A percentile compares a stretch with the other conserved stretches of the same genome.
Evolutionary conservation across 1,139 yeast genomes (phyloP).

Genomic region (Maudiozyma humilis): DNA sequence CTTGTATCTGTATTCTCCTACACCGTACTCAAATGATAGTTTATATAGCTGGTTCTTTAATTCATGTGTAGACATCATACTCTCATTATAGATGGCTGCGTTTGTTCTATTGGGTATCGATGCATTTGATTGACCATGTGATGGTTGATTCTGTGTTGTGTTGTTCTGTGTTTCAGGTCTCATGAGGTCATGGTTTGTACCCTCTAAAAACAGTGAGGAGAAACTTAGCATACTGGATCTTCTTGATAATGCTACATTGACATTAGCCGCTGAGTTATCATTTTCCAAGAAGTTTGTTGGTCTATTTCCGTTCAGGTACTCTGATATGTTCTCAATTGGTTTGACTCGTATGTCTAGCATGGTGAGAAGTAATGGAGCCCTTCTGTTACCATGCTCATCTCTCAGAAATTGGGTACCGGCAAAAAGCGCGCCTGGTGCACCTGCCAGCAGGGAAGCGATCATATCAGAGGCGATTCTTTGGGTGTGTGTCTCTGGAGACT

Average conservation of each 20-base stretch:
- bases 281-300: background rate
- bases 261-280: background rate
- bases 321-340: constrained; percentile 13
- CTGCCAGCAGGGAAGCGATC: constrained; percentile 56
- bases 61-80: background rate
- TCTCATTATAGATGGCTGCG: background rate
- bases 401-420: constrained; percentile 66
- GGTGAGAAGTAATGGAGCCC: constrained; percentile 75
- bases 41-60: constrained; percentile 37
- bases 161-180: background rate
- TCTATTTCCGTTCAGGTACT: constrained; percentile 7
- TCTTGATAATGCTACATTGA: constrained; percentile 4
- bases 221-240: constrained; percentile 7
- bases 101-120: background rate
- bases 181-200: background rate
- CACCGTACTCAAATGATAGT: constrained; percentile 79
- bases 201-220: constrained; percentile 1
- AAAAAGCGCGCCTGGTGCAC: constrained; percentile 72
- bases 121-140: background rate
- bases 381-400: constrained; percentile 68
- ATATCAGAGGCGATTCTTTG: constrained; percentile 53
- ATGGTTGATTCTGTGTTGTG: background rate
- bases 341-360: constrained; percentile 60
- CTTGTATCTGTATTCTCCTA: constrained; percentile 66
- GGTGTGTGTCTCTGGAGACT: constrained; percentile 20